These are phyloP conservation scores for Penicillium paxilli DNA, from an alignment of 495 filamentous ascomycete genomes.

Conservation along the genomic window DNA sequence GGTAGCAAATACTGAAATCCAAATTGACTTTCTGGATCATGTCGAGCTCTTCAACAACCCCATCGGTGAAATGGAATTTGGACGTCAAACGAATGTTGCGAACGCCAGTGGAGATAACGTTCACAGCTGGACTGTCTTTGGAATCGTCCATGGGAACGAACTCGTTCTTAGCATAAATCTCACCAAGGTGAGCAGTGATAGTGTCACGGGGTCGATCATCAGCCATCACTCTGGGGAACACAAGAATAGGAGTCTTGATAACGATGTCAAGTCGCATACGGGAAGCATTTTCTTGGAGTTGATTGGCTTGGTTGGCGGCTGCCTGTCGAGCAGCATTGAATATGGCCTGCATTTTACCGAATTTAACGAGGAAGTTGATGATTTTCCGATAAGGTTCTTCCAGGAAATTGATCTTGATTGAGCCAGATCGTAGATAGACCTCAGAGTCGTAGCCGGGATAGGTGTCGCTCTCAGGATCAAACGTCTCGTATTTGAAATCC, in stretches of 20 bases:
- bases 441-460: slow-evolving; percentile 97
- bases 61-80: slow-evolving; percentile 76
- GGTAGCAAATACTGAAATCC: slow-evolving; percentile 84
- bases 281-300: slow-evolving; percentile 84
- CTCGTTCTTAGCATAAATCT: slow-evolving; percentile 93
- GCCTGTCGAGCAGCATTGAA: slow-evolving; percentile 96
- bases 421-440: slow-evolving; percentile 84
- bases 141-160: slow-evolving; percentile 80
- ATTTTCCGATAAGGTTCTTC: slow-evolving; percentile 98
- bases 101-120: slow-evolving; percentile 88
- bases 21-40: slow-evolving; percentile 96
- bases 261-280: slow-evolving; percentile 92
- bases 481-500: slow-evolving; percentile 98
- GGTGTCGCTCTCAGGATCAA: slow-evolving; percentile 67
- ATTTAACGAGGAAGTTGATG: slow-evolving; percentile 95
- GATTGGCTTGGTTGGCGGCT: slow-evolving; percentile 89
- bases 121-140: slow-evolving; percentile 69
- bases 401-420: slow-evolving; percentile 92
- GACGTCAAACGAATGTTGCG: slow-evolving; percentile 89
- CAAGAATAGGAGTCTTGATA: slow-evolving; percentile 90
- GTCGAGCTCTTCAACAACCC: slow-evolving; percentile 79
- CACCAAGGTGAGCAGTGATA: slow-evolving; percentile 89
- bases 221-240: slow-evolving; percentile 76
- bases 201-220: slow-evolving; percentile 70
- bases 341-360: slow-evolving; percentile 98